Percentiles rank a stretch among this genome's conserved stretches.
Evolutionary conservation across 768 basidiomycete species (phyloP).

Genomic region (Lactarius akahatsu): DNA sequence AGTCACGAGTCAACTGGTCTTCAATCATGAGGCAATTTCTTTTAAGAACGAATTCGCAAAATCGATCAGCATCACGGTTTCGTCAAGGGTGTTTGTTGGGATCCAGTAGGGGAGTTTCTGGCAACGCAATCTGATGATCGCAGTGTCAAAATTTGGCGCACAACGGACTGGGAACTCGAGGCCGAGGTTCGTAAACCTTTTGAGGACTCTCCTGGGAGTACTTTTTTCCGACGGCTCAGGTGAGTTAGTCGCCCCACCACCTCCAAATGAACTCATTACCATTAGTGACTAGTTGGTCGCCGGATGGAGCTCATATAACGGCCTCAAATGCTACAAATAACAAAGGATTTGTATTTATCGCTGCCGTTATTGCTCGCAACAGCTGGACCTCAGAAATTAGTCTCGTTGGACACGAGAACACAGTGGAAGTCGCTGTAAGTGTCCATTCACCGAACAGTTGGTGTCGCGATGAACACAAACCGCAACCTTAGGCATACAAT

Average conservation of each 20-base stretch:
- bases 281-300: constrained; percentile 76
- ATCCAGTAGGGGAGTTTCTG: constrained; percentile 95
- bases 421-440: constrained; percentile 90
- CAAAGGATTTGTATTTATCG: constrained; percentile 95
- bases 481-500: constrained; percentile 72
- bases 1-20: too few species aligned
- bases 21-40: not conserved
- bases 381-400: constrained; percentile 92
- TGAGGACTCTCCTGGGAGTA: constrained; percentile 89
- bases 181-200: constrained; percentile 88
- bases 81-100: constrained; percentile 98
- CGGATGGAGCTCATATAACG: constrained; percentile 97
- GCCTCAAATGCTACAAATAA: constrained; percentile 97
- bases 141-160: constrained; percentile 95
- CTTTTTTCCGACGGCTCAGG: constrained; percentile 92
- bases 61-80: constrained; percentile 92
- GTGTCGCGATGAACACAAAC: not conserved
- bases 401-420: constrained; percentile 95
- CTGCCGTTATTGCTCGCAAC: constrained; percentile 88
- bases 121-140: constrained; percentile 98
- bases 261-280: not conserved
- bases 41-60: constrained; percentile 73
- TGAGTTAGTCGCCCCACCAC: constrained; percentile 33
- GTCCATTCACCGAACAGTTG: not conserved
- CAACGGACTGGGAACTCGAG: constrained; percentile 86